Percentiles rank a stretch among this genome's conserved stretches.
Evolutionary conservation across 495 filamentous ascomycete genomes (phyloP).

Genomic region (Trypethelium eluteriae): DNA sequence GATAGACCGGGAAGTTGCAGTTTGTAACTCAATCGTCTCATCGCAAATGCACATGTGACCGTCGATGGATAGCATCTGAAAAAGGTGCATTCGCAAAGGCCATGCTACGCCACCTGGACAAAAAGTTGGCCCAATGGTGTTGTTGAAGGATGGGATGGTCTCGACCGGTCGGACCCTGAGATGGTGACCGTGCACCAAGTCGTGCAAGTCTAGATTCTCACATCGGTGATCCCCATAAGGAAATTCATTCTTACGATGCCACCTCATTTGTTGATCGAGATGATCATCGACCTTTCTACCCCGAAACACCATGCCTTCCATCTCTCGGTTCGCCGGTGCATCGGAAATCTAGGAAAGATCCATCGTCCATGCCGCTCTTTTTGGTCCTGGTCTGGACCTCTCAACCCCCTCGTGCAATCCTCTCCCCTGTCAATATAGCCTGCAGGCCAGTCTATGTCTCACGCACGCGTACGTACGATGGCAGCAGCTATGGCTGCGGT

Average conservation of each 20-base stretch:
- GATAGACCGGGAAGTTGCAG: too few relatives aligned
- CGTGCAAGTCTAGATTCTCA: conserved; percentile 5
- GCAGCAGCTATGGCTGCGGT: neutral
- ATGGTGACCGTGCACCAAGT: neutral
- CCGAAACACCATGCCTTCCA: neutral
- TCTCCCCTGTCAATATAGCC: neutral
- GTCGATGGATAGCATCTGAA: neutral
- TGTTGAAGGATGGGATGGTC: neutral
- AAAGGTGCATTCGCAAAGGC: neutral
- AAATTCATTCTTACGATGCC: neutral
- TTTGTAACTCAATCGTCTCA: too few relatives aligned
- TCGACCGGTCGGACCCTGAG: neutral
- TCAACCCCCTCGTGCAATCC: neutral
- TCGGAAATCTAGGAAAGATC: neutral
- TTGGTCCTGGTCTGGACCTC: neutral
- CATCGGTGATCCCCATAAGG: neutral
- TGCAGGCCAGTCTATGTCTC: neutral
- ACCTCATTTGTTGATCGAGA: neutral
- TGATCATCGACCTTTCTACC: neutral
- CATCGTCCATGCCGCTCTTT: neutral
- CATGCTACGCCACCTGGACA: too few relatives aligned
- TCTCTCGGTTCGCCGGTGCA: neutral
- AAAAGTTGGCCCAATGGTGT: too few relatives aligned
- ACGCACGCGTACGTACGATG: neutral
- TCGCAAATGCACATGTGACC: too few relatives aligned